Evolutionary conservation across 805 yeast species (phyloP), one percentile per base, ranked within the genome.

Genomic region (Pichia phayaonensis): DNA sequence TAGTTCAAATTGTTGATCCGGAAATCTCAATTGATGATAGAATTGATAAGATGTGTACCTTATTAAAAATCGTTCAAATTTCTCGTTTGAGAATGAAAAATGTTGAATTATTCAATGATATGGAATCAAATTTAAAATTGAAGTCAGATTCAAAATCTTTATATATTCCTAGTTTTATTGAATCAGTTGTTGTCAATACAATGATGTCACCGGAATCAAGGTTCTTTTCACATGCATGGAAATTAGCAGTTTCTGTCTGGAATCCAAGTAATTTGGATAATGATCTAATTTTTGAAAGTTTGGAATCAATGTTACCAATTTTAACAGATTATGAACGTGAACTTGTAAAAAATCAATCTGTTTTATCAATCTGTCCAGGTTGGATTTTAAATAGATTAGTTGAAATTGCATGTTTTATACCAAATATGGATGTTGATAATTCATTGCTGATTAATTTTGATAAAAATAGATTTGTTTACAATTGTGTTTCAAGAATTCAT

Each of bases 351-450:
- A 5, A 40, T 2, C 29, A 34, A 10, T 54, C 74, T 48, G 74
- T 82, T 16, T 68, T 87, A 46, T 79, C 89, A 7, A 94, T 96
- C 2, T 90, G 97, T 61, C 79, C 89, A 52, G 97, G 97, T 12
- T 92, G 98, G 98, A 72, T 89, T 46, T 72, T 85, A 23, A 92
- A 86, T 58, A 80, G 95, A 54, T 69, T 92, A 55, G 63, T 90
- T 49, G 96, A 87, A 60, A 79, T 83, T 53, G 80, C 84, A 1
- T 81, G 85, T 55, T 83, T 77, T 60, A 82, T 89, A 47, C 95
- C 97, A 20, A 86, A 85, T 59, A 86, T 81, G 80, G 78, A 84
- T 47, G 74, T 80, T 40, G 81, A 76, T 52, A 79, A 83, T 59
- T 74, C 84, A 2, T 72, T 75, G 34, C 69, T 84, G 54, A 80